Conservation (phyloP, 108 stramenopile species). For the Bacterosira constricta region DNA sequence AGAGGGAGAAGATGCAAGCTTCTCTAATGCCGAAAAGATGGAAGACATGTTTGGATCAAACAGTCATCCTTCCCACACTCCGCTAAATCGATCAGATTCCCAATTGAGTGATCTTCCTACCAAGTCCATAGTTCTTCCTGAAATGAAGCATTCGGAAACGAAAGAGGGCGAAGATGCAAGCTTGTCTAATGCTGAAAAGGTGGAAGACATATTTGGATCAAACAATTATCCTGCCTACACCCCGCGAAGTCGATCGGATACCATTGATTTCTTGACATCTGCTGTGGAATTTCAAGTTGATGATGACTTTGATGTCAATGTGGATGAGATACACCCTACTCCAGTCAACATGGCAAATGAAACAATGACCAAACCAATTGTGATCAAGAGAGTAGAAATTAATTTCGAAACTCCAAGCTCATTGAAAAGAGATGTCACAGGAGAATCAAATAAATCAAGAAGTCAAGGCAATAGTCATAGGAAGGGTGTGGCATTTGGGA, state of each 20-base stretch:
- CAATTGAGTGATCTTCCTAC: slow-evolving; percentile 13
- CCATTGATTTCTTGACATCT: slow-evolving; percentile 33
- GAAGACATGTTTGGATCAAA: not conserved
- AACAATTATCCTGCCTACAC: slow-evolving; percentile 4
- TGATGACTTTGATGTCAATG: not conserved
- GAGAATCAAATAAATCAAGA: not conserved
- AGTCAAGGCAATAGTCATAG: not conserved
- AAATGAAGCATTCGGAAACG: slow-evolving; percentile 1
- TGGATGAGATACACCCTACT: not conserved
- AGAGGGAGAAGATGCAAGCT: too few species aligned
- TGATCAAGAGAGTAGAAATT: not conserved
- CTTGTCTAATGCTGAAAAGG: not conserved
- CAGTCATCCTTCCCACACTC: slow-evolving; percentile 2
- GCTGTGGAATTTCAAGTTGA: slow-evolving; percentile 14
- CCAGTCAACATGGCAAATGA: not conserved
- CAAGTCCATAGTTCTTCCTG: slow-evolving; percentile 18
- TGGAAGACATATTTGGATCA: not conserved
- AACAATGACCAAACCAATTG: not conserved
- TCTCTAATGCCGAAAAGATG: not conserved
- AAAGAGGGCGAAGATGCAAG: not conserved
- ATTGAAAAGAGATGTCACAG: not conserved
- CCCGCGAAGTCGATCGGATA: slow-evolving; percentile 26
- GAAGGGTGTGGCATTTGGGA: slow-evolving; percentile 19
- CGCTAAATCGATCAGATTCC: slow-evolving; percentile 18
- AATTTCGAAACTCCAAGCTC: not conserved